Percentiles rank a stretch among this genome's conserved stretches.
Evolutionary conservation across 2,329 filamentous ascomycete species (phyloP).

Genomic region (Fonsecaea nubica): DNA sequence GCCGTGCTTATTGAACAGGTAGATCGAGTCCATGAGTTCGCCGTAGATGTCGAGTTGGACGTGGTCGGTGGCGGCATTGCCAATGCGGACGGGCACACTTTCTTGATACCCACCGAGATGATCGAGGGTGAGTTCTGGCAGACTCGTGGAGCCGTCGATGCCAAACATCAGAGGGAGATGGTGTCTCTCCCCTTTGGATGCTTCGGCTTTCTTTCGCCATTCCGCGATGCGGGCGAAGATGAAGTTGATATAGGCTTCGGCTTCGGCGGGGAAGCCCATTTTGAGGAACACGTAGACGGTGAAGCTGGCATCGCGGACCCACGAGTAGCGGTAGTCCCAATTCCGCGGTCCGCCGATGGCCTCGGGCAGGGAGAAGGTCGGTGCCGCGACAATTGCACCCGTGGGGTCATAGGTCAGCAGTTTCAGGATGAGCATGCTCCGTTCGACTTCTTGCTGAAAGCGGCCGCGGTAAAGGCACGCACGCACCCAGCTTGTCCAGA

Average conservation of each 20-base stretch:
- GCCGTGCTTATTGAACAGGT: conserved; percentile 79
- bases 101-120: conserved; percentile 76
- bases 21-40: conserved; percentile 77
- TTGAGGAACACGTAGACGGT: conserved; percentile 78
- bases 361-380: conserved; percentile 79
- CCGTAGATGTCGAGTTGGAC: conserved; percentile 81
- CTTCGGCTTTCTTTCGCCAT: conserved; percentile 65
- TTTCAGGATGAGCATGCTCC: conserved; percentile 76
- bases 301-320: conserved; percentile 79
- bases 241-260: conserved; percentile 79
- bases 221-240: conserved; percentile 73
- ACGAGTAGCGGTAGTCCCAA: conserved; percentile 65
- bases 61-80: conserved; percentile 78
- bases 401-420: conserved; percentile 79
- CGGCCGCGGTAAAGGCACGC: conserved; percentile 73
- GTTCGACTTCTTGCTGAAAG: conserved; percentile 73
- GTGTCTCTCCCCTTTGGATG: conserved; percentile 31
- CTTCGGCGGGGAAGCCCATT: conserved; percentile 76
- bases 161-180: conserved; percentile 79
- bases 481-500: conserved; percentile 76
- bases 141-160: conserved; percentile 75
- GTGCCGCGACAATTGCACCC: conserved; percentile 76
- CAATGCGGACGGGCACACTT: conserved; percentile 75
- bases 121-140: conserved; percentile 71
- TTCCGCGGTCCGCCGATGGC: conserved; percentile 69